These are phyloP conservation scores for Metschnikowia aberdeeniae DNA, from an alignment of 805 yeast genomes.

Conservation along the genomic window DNA sequence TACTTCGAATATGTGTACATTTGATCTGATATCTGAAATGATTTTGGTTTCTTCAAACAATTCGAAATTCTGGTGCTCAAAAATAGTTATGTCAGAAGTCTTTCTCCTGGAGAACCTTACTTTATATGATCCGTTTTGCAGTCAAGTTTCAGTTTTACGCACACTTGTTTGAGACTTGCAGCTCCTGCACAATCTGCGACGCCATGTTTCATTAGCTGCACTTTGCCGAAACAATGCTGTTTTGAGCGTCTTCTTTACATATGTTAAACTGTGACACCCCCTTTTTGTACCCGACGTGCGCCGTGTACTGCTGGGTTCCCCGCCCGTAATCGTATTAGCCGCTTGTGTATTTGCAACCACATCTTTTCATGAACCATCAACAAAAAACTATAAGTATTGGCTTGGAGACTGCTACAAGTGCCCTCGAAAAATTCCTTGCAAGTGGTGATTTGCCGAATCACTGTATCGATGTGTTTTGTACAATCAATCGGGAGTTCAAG, in stretches of 20 bases:
- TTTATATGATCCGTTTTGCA: slow-evolving; percentile 3
- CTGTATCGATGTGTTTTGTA: slow-evolving; percentile 11
- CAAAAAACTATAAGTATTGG: slow-evolving; percentile 14
- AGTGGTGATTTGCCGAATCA: slow-evolving; percentile 12
- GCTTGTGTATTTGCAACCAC: slow-evolving; percentile 3
- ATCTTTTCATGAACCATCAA: slow-evolving; percentile 3
- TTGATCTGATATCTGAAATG: not conserved
- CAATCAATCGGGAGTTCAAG: slow-evolving; percentile 13
- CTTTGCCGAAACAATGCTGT: not conserved
- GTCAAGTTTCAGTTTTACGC: slow-evolving; percentile 5
- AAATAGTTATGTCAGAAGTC: too few species aligned
- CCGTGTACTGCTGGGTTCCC: not conserved
- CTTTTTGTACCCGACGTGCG: not conserved
- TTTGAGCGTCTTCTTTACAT: not conserved
- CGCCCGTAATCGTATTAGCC: not conserved
- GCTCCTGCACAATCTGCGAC: not conserved
- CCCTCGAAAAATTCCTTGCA: slow-evolving; percentile 10
- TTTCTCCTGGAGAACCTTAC: not conserved
- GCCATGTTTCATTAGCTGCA: not conserved
- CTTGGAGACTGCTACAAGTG: slow-evolving; percentile 13
- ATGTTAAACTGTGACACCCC: not conserved
- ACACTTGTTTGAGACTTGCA: slow-evolving; percentile 3
- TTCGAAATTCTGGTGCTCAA: too few species aligned
- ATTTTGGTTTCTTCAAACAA: not conserved
- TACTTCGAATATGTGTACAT: slow-evolving; percentile 20